Base-by-base conservation (phyloP, 176 grass and related monocot genomes). In the Themeda triandra region DNA sequence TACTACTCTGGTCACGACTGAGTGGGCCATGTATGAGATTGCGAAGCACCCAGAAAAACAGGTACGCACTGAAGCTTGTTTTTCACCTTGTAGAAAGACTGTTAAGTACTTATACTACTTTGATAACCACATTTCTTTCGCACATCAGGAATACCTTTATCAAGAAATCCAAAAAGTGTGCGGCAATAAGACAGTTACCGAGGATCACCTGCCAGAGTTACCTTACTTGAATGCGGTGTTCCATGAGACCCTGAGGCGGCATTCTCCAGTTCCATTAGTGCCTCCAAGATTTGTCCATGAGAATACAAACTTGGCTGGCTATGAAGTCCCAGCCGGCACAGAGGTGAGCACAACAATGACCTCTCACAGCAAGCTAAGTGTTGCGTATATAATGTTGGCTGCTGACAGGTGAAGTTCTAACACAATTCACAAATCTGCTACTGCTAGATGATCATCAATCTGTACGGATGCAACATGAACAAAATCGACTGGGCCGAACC, bases 1-100 rank as follows among this genome's bases (percentile, higher is more conserved):
- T 81, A 95, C 93, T 63, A 95, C 91, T 71, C 35, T 90, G 44
- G 86, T 95, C 54, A 85, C 84, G 4, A 87, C 96, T 2, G 96
- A 98, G 80, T 98, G 96, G 96, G 89, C 89, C 18, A 95, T 98
- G 91, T 98, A 83, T 86, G 82, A 98, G 80, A 81, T 98, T 48
- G 85, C 93, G 5, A 95, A 92, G 79, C 73, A 92, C 81, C 89
- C 91, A 86, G 79, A 82, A 59, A 85, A 59, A 69, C 96, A 98
- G 91, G 96, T 65, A 44, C 25, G 36, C 17, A 29, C 13, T 42
- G 10, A 18, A 63, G 29, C 18, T 77, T 41, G 6, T 21, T 72
- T 7, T 62, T 19, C 23, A 56, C 9, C 29, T 39, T 49, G 75
- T 84, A 82, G 45, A 76, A 68, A 77, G 32, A 68, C 90, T 89